Base-by-base conservation (phyloP, 345 rosid genomes). In the Populus simonii region DNA sequence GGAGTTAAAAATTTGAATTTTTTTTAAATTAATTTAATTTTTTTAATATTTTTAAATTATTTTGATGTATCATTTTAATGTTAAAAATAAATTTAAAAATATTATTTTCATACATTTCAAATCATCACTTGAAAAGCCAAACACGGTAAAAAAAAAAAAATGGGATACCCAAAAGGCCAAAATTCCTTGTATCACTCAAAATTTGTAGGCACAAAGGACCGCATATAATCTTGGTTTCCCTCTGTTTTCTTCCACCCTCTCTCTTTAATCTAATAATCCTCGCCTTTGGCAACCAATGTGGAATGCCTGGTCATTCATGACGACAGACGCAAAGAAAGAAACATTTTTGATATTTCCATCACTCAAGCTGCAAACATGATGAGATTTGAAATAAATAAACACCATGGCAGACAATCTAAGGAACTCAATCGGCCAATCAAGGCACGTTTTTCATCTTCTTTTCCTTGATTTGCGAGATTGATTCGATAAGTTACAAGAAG, bases 181-280 rank as follows among this genome's bases (percentile, higher is more conserved):
- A 68, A 74, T 76, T 70, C 77, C 78, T 71, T 49, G 74, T 31
- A 59, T 67, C 68, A 39, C 74, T 74, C 83, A 49, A 70, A 38
- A 71, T 65, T 53, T 77, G 72, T 51, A 69, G 81, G 72, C 65
- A 77, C 51, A 38, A 15, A 33, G 57, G n/a, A 59, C n/a, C 73
- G 31, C 76, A 53, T 3, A 17, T 4, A 45, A 61, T 43, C 62
- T n/a, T 43, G 61, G 16, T 76, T 43, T 31, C 49, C 13, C 25
- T 70, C 31, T 55, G 25, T 22, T 63, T 49, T 8, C 47, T 39
- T 33, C 45, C 43, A 35, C 23, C 35, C 57, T 66, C 7, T 6
- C 63, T 4, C 41, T 51, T 62, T 36, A 27, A 11, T n/a, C 73
- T 29, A 39, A 65, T 31, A 51, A 70, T 65, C 76, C 68, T 22